Conservation (phyloP, 2,329 filamentous ascomycete genomes). For the Anisogramma anomala region DNA sequence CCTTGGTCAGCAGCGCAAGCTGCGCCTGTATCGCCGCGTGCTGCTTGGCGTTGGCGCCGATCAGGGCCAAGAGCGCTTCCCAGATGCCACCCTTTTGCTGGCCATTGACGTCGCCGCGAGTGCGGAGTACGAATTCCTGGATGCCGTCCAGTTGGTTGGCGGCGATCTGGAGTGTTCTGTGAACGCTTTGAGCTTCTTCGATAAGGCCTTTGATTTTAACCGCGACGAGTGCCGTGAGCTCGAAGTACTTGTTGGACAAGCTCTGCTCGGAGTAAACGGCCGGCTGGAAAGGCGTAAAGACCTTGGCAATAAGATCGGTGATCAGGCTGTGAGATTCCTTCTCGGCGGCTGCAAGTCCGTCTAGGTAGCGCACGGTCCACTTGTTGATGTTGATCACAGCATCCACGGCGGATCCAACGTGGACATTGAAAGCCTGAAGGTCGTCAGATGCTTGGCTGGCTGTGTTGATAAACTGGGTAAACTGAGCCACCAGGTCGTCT, state of each 20-base stretch:
- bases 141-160: slow-evolving; percentile 61
- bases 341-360: slow-evolving; percentile 41
- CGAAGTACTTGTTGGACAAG: slow-evolving; percentile 62
- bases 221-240: slow-evolving; percentile 58
- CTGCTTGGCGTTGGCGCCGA: slow-evolving; percentile 55
- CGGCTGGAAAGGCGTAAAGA: slow-evolving; percentile 53
- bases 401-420: slow-evolving; percentile 63
- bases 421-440: slow-evolving; percentile 64
- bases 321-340: slow-evolving; percentile 23
- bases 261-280: slow-evolving; percentile 47
- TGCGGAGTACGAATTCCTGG: slow-evolving; percentile 54
- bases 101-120: slow-evolving; percentile 45
- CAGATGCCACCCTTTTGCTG: slow-evolving; percentile 56
- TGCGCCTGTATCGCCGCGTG: slow-evolving; percentile 52
- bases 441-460: slow-evolving; percentile 53
- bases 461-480: slow-evolving; percentile 63
- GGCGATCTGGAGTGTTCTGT: slow-evolving; percentile 53
- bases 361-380: slow-evolving; percentile 61
- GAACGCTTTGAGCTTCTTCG: slow-evolving; percentile 55
- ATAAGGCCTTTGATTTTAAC: slow-evolving; percentile 59
- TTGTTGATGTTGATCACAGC: slow-evolving; percentile 62
- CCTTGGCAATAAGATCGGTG: slow-evolving; percentile 30
- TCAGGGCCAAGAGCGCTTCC: slow-evolving; percentile 56
- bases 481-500: slow-evolving; percentile 62
- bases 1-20: slow-evolving; percentile 50